phyloP scores from a whole-genome alignment of 192 early-diverging fungal species.

The Coemansia sp. region DNA sequence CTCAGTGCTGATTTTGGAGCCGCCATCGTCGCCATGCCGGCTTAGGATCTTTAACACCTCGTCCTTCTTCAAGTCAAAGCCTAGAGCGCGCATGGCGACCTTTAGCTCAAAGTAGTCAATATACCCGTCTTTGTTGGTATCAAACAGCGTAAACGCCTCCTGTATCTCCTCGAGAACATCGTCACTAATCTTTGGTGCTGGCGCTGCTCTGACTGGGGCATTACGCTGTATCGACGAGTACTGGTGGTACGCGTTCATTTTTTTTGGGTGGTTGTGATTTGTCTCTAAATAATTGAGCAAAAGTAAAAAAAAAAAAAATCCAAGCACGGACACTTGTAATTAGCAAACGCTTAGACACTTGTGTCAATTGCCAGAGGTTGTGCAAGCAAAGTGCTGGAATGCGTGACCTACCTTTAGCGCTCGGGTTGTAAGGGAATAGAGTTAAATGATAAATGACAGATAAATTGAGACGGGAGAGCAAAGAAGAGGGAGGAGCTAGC shows the following conservation, averaged over 20 bases:
- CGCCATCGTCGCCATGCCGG: conserved; percentile 62
- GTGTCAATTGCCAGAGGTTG: neutral
- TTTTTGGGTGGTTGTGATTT: neutral
- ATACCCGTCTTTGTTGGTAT: conserved; percentile 68
- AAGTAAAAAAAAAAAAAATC: neutral
- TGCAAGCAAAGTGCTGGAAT: neutral
- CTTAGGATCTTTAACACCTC: conserved; percentile 76
- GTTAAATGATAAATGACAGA: neutral
- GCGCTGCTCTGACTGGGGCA: conserved; percentile 15
- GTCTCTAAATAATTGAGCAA: neutral
- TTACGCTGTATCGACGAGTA: conserved; percentile 20
- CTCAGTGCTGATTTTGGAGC: conserved; percentile 64
- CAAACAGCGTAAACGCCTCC: conserved; percentile 67
- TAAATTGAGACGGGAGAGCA: neutral
- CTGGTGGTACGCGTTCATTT: conserved; percentile 29
- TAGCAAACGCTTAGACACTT: neutral
- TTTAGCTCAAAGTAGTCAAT: conserved; percentile 87
- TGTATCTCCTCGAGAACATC: conserved; percentile 71
- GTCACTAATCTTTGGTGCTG: conserved; percentile 59
- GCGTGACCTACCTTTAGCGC: neutral
- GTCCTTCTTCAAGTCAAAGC: conserved; percentile 83
- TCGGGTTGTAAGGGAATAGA: neutral
- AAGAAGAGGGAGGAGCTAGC: conserved; percentile 2
- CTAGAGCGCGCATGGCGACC: conserved; percentile 83
- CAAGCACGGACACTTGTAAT: neutral